These are phyloP conservation scores for Zopfochytrium polystomum DNA, from an alignment of 371 early-diverging fungal species.

Conservation along the genomic window DNA sequence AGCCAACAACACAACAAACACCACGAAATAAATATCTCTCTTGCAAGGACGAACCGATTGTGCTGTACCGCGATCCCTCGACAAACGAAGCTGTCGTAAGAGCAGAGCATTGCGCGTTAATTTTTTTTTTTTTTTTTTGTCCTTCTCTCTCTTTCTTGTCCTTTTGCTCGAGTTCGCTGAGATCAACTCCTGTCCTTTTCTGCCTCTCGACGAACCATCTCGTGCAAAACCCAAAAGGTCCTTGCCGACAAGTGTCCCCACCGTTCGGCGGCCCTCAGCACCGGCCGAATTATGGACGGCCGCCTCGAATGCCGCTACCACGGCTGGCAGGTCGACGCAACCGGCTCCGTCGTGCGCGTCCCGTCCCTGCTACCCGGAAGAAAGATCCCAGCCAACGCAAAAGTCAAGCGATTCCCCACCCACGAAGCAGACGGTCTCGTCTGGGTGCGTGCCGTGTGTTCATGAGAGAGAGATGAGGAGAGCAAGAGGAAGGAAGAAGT, in stretches of 20 bases:
- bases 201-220: no score
- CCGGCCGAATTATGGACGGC: slow-evolving; percentile 38
- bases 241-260: slow-evolving; percentile 41
- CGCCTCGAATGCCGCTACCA: slow-evolving; percentile 42
- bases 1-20: no score
- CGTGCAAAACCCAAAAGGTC: no score
- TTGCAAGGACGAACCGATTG: slow-evolving; percentile 42
- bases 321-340: slow-evolving; percentile 38
- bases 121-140: no score
- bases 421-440: slow-evolving; percentile 30
- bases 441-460: slow-evolving; percentile 31
- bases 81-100: slow-evolving; percentile 23
- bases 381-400: slow-evolving; percentile 38
- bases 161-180: no score
- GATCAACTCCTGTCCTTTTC: no score
- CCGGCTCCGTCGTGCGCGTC: slow-evolving; percentile 26
- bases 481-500: no score
- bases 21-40: no score
- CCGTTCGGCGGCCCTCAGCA: slow-evolving; percentile 36
- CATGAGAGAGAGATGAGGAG: no score
- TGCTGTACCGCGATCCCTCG: slow-evolving; percentile 34
- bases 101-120: no score
- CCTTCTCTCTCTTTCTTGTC: no score
- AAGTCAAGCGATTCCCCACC: slow-evolving; percentile 34
- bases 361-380: slow-evolving; percentile 33